phyloP scores from a whole-genome alignment of 495 filamentous ascomycete genomes.

The Pseudevernia furfuracea region DNA sequence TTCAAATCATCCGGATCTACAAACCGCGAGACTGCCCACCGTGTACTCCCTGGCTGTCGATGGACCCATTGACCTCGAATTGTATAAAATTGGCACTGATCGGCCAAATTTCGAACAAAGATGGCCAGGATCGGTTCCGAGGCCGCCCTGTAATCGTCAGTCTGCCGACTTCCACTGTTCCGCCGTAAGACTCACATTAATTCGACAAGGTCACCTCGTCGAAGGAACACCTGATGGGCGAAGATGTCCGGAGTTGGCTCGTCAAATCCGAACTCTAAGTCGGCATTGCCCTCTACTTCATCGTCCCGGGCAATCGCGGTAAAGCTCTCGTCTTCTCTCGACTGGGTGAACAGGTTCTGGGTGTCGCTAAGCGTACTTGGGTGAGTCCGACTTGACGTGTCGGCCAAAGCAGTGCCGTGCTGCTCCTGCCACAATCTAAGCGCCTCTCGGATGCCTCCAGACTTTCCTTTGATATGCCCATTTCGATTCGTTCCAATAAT shows the following conservation, averaged over 20 bases:
- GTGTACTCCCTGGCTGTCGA: conserved; percentile 35
- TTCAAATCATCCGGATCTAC: conserved; percentile 48
- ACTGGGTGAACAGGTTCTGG: conserved; percentile 15
- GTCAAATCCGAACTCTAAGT: conserved; percentile 31
- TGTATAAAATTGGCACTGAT: conserved; percentile 64
- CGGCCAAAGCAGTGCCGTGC: conserved; percentile 8
- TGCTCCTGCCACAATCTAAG: conserved; percentile 33
- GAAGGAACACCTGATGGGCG: conserved; percentile 36
- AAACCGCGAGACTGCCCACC: conserved; percentile 61
- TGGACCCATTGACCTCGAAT: conserved; percentile 67
- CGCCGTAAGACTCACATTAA: conserved; percentile 38
- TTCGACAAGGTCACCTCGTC: conserved; percentile 69
- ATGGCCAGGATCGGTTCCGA: conserved; percentile 52
- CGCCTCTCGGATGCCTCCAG: conserved; percentile 29
- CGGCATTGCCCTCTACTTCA: conserved; percentile 32
- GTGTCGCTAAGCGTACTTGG: neutral
- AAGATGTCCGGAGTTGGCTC: conserved; percentile 37
- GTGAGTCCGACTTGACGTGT: neutral
- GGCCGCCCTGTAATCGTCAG: conserved; percentile 26
- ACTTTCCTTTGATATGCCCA: neutral
- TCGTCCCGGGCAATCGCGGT: conserved; percentile 26
- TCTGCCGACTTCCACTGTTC: conserved; percentile 8
- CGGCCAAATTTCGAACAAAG: conserved; percentile 56
- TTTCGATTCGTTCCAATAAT: neutral
- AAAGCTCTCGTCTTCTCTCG: conserved; percentile 18